phyloP scores from a whole-genome alignment of 805 yeast species.

The Candida dajiaensis region DNA sequence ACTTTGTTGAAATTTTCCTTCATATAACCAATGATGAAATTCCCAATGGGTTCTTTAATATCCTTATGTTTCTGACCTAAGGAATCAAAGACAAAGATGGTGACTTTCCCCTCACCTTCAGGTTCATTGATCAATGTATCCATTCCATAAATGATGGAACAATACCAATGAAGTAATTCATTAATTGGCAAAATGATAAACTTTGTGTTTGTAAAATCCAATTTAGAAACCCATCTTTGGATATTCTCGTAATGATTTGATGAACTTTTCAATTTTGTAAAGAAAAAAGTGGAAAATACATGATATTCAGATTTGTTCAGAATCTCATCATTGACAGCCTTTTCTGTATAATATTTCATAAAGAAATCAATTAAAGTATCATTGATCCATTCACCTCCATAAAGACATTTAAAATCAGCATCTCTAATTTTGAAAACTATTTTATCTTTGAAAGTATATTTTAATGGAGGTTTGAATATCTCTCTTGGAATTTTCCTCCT shows the following conservation, averaged over 20 bases:
- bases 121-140: conserved; percentile 21
- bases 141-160: conserved; percentile 62
- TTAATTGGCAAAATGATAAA: conserved; percentile 77
- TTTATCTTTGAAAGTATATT: conserved; percentile 47
- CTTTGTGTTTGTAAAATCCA: conserved; percentile 53
- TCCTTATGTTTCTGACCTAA: conserved; percentile 52
- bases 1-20: conserved; percentile 49
- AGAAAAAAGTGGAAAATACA: conserved; percentile 81
- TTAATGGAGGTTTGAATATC: conserved; percentile 36
- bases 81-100: conserved; percentile 64
- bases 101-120: conserved; percentile 13
- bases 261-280: conserved; percentile 49
- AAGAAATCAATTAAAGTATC: conserved; percentile 86
- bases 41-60: conserved; percentile 46
- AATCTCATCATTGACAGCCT: conserved; percentile 20
- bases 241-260: conserved; percentile 52
- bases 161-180: conserved; percentile 82
- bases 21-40: conserved; percentile 64
- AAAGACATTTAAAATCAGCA: conserved; percentile 73
- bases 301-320: conserved; percentile 34
- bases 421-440: conserved; percentile 51
- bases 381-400: conserved; percentile 82
- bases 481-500: background rate
- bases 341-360: conserved; percentile 50
- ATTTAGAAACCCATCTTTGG: conserved; percentile 70